These are phyloP conservation scores for Thraustotheca clavata DNA, from an alignment of 352 stramenopile genomes.

Conservation along the genomic window DNA sequence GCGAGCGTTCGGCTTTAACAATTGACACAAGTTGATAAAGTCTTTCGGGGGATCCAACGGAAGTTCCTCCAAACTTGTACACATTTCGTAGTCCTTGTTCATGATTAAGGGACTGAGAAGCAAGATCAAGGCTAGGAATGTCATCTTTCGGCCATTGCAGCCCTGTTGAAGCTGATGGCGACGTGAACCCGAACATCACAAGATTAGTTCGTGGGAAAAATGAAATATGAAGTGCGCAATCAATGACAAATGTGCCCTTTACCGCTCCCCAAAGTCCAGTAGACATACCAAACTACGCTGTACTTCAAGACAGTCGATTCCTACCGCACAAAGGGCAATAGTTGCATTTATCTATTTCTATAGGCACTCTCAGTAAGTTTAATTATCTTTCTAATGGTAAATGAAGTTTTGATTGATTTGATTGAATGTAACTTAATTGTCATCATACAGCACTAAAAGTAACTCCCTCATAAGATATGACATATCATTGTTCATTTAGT, in stretches of 20 bases:
- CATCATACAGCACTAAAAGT: no score
- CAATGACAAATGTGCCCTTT: not conserved
- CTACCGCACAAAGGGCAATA: no score
- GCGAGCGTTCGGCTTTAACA: constrained; percentile 43
- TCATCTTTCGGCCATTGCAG: not conserved
- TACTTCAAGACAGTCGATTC: constrained; percentile 12
- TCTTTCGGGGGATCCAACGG: constrained; percentile 50
- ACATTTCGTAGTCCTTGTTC: constrained; percentile 52
- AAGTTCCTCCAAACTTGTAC: constrained; percentile 80
- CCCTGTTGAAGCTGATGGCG: not conserved
- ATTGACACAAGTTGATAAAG: constrained; percentile 60
- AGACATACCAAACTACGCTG: no score
- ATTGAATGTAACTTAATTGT: no score
- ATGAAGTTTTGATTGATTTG: no score
- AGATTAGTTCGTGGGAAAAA: not conserved
- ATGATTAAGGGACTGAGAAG: constrained; percentile 39
- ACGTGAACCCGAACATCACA: constrained; percentile 15
- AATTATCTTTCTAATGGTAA: no score
- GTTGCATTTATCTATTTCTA: no score
- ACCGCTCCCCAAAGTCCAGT: not conserved
- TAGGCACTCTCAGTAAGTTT: no score
- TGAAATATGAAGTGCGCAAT: not conserved
- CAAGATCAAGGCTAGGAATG: not conserved
- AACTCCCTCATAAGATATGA: no score
- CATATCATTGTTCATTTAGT: no score